Conservation (phyloP, 371 early-diverging fungal genomes). For the Phascolomyces articulosus region DNA sequence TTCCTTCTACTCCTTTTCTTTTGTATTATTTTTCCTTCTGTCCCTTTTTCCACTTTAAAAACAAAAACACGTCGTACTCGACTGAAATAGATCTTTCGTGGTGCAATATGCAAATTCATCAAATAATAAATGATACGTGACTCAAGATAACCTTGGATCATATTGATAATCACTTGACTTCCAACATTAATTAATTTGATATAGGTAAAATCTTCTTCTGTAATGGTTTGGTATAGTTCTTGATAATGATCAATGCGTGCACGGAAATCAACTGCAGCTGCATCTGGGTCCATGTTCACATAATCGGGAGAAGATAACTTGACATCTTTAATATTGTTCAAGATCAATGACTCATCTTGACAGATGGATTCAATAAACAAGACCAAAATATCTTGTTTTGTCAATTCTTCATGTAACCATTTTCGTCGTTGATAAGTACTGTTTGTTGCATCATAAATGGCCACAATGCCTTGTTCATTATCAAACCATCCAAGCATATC, state of each 20-base stretch:
- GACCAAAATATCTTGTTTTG: slow-evolving; percentile 78
- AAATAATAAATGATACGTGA: slow-evolving; percentile 95
- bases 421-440: slow-evolving; percentile 84
- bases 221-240: slow-evolving; percentile 87
- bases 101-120: slow-evolving; percentile 97
- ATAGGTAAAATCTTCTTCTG: slow-evolving; percentile 78
- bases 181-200: slow-evolving; percentile 96
- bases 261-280: slow-evolving; percentile 76
- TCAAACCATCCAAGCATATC: slow-evolving; percentile 94
- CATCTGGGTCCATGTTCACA: slow-evolving; percentile 64
- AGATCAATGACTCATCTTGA: slow-evolving; percentile 83
- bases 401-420: slow-evolving; percentile 69
- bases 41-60: neutral
- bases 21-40: neutral
- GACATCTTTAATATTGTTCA: slow-evolving; percentile 93
- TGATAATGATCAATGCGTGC: slow-evolving; percentile 92
- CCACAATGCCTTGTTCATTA: slow-evolving; percentile 78
- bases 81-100: slow-evolving; percentile 90
- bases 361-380: slow-evolving; percentile 97
- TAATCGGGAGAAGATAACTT: slow-evolving; percentile 96
- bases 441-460: slow-evolving; percentile 97
- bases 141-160: slow-evolving; percentile 92
- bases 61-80: slow-evolving; percentile 38
- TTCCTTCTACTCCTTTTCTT: no score
- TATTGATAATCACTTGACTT: slow-evolving; percentile 85